A percentile compares a stretch with the other conserved stretches of the same genome.
Conservation (phyloP, 371 early-diverging fungal genomes). For the Lichtheimia ramosa region DNA sequence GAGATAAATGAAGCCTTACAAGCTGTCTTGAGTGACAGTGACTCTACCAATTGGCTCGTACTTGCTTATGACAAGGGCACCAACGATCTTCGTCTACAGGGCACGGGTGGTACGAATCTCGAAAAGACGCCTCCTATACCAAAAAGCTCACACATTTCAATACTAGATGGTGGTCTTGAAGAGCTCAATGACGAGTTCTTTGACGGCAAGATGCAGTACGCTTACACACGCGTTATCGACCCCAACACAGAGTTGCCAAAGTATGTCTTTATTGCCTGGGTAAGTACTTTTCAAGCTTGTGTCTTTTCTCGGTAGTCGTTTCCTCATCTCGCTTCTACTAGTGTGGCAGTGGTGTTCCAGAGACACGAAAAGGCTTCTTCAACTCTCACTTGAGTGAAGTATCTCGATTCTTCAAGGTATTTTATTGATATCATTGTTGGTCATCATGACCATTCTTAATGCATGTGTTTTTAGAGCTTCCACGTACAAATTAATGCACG, state of each 20-base stretch:
- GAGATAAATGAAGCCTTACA: constrained; percentile 67
- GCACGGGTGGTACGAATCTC: constrained; percentile 57
- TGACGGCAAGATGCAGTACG: constrained; percentile 89
- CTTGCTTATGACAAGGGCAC: constrained; percentile 84
- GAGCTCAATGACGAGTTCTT: constrained; percentile 90
- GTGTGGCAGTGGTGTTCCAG: constrained; percentile 95
- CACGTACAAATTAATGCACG: constrained; percentile 93
- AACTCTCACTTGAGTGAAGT: constrained; percentile 83
- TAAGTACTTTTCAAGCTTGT: constrained; percentile 22
- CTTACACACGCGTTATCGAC: constrained; percentile 82
- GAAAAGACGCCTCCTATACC: not conserved
- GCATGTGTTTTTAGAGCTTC: constrained; percentile 56
- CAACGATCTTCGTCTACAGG: constrained; percentile 79
- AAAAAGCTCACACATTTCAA: not conserved
- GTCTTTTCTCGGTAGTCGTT: not conserved
- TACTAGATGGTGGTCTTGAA: constrained; percentile 76
- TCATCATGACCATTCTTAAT: not conserved
- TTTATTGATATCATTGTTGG: not conserved
- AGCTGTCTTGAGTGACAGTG: constrained; percentile 63
- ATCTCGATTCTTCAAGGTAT: constrained; percentile 73
- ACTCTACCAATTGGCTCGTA: constrained; percentile 72
- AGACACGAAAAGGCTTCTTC: constrained; percentile 86
- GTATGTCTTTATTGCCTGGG: constrained; percentile 92
- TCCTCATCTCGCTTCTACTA: constrained; percentile 17
- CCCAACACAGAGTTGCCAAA: constrained; percentile 87